Conservation (phyloP, 202 grass and related monocot genomes). For the Bolboschoenoplectus hybrid region DNA sequence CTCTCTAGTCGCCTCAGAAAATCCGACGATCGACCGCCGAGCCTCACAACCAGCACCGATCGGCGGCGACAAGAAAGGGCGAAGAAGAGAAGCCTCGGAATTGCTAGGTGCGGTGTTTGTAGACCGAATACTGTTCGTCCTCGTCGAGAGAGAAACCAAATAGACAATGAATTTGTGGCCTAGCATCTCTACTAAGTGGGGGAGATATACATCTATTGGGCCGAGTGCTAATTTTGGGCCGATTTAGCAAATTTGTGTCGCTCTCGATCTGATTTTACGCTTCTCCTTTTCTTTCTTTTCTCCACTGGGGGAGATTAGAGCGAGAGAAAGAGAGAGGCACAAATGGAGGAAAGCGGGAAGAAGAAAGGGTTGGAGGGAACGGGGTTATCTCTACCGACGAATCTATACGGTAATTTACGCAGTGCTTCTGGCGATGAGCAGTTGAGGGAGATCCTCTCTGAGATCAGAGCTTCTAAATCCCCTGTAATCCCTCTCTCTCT, state of each 20-base stretch:
- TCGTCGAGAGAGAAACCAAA: not conserved
- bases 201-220: not conserved
- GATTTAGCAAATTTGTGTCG: not conserved
- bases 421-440: slow-evolving; percentile 55
- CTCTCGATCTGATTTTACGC: not conserved
- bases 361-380: slow-evolving; percentile 48
- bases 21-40: not conserved
- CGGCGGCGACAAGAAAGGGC: not conserved
- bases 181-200: not conserved
- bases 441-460: slow-evolving; percentile 59
- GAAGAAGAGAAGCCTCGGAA: not conserved
- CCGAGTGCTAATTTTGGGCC: slow-evolving; percentile 8
- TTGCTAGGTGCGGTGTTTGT: not conserved
- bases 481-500: slow-evolving; percentile 47
- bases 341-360: slow-evolving; percentile 40
- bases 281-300: not conserved
- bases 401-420: slow-evolving; percentile 50
- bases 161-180: not conserved
- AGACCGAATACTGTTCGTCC: not conserved
- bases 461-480: slow-evolving; percentile 65
- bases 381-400: slow-evolving; percentile 38
- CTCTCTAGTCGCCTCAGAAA: not conserved
- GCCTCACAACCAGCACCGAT: not conserved
- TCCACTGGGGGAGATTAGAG: not conserved
- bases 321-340: slow-evolving; percentile 30